Conservation (phyloP, 768 basidiomycete genomes). For the Wakefieldia striispora region DNA sequence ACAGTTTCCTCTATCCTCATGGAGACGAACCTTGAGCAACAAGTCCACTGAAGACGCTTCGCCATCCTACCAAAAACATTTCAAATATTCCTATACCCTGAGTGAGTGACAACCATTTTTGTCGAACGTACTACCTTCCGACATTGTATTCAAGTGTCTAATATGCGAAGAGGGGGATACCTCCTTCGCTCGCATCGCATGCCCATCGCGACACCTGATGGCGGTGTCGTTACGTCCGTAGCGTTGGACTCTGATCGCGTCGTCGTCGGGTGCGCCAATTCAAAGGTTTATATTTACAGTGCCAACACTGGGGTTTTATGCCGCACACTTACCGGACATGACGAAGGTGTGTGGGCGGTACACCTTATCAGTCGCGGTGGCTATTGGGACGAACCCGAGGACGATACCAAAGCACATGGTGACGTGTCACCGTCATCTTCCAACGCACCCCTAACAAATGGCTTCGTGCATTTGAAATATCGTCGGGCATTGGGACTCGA, state of each 20-base stretch:
- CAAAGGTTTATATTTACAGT: slow-evolving; percentile 82
- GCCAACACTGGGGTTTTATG: slow-evolving; percentile 72
- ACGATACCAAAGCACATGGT: slow-evolving; percentile 1
- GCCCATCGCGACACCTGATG: slow-evolving; percentile 38
- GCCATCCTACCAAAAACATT: slow-evolving; percentile 62
- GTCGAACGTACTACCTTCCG: neutral
- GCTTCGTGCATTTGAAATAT: slow-evolving; percentile 35
- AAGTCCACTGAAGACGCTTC: neutral
- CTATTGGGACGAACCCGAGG: slow-evolving; percentile 28
- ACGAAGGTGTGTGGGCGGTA: slow-evolving; percentile 90
- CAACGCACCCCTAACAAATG: slow-evolving; percentile 14
- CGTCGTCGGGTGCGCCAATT: slow-evolving; percentile 85
- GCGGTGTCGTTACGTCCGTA: slow-evolving; percentile 82
- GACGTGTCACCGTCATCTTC: slow-evolving; percentile 9
- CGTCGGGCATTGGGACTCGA: slow-evolving; percentile 51
- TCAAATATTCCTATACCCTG: slow-evolving; percentile 69
- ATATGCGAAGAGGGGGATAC: slow-evolving; percentile 76
- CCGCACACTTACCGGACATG: slow-evolving; percentile 80
- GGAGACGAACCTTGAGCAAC: slow-evolving; percentile 17
- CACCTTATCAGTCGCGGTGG: slow-evolving; percentile 74
- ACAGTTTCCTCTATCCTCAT: slow-evolving; percentile 22
- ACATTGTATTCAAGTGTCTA: slow-evolving; percentile 51
- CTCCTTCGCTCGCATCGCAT: slow-evolving; percentile 66
- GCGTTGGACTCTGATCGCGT: slow-evolving; percentile 83
- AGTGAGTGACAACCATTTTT: slow-evolving; percentile 41